Evolutionary conservation across 192 early-diverging fungal genomes (phyloP).

Genomic region (Jimgerdemannia flammicorona): DNA sequence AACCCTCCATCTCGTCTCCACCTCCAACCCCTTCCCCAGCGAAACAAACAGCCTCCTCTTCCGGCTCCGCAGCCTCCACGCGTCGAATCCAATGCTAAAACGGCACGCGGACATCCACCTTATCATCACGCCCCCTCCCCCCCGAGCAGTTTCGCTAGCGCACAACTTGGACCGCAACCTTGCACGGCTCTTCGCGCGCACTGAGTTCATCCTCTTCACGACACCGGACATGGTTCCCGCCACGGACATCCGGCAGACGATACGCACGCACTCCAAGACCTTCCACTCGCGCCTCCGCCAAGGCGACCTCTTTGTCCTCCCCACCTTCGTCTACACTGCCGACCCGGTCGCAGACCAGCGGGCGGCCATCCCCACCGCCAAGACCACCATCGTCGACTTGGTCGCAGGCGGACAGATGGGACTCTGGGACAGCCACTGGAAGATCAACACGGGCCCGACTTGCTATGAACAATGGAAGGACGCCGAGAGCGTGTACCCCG

Average conservation of each 20-base stretch:
- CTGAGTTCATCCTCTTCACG: constrained; percentile 44
- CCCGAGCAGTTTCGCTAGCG: constrained; percentile 29
- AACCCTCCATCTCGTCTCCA: constrained; percentile 34
- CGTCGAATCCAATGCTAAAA: constrained; percentile 27
- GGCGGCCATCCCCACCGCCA: constrained; percentile 27
- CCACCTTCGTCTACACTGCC: constrained; percentile 34
- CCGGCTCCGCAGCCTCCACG: constrained; percentile 19
- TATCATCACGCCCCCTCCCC: constrained; percentile 23
- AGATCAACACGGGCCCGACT: constrained; percentile 45
- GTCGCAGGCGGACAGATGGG: constrained; percentile 28
- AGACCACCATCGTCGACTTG: constrained; percentile 24
- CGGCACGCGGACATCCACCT: constrained; percentile 47
- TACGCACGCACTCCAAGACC: constrained; percentile 30
- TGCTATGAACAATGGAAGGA: constrained; percentile 41
- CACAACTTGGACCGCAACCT: constrained; percentile 50
- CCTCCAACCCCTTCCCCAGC: constrained; percentile 3
- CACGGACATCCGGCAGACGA: constrained; percentile 23
- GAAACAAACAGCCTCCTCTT: constrained; percentile 20
- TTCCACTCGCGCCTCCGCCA: constrained; percentile 32
- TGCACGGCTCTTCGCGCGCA: constrained; percentile 47
- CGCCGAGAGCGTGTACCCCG: constrained; percentile 30
- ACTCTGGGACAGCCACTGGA: constrained; percentile 50
- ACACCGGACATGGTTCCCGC: constrained; percentile 38
- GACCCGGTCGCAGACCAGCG: not conserved
- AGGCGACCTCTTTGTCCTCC: constrained; percentile 48